Evolutionary conservation across 2,329 filamentous ascomycete genomes (phyloP).

Genomic region (Endothia cerciana): DNA sequence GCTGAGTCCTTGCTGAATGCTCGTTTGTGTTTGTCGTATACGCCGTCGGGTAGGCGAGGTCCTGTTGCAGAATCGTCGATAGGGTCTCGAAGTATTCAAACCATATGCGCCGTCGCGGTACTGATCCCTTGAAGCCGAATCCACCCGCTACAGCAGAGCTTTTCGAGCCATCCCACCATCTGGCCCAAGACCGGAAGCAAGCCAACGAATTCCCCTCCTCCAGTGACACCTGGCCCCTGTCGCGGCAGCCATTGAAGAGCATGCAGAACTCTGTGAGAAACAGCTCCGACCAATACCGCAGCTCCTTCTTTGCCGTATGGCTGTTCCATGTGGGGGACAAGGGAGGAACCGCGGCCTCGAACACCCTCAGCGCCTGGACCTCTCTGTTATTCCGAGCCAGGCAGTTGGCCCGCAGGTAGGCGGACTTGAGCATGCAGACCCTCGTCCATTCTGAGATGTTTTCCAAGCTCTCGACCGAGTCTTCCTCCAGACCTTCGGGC

Average conservation of each 20-base stretch:
- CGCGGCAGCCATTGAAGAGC: slow-evolving; percentile 64
- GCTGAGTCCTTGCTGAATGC: slow-evolving; percentile 61
- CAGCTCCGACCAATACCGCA: slow-evolving; percentile 78
- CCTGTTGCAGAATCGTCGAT: slow-evolving; percentile 73
- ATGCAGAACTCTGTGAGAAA: slow-evolving; percentile 76
- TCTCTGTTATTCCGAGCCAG: slow-evolving; percentile 54
- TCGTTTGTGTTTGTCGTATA: slow-evolving; percentile 49
- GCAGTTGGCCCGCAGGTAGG: slow-evolving; percentile 74
- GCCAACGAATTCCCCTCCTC: slow-evolving; percentile 58
- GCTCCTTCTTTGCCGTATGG: slow-evolving; percentile 63
- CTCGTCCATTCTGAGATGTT: slow-evolving; percentile 75
- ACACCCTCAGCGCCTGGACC: slow-evolving; percentile 66
- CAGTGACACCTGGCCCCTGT: slow-evolving; percentile 53
- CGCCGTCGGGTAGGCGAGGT: slow-evolving; percentile 62
- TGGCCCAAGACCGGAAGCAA: slow-evolving; percentile 69
- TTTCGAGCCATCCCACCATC: slow-evolving; percentile 64
- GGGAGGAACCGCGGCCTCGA: slow-evolving; percentile 67
- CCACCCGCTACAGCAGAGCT: slow-evolving; percentile 54
- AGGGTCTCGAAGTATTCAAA: slow-evolving; percentile 81
- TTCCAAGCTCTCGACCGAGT: slow-evolving; percentile 56
- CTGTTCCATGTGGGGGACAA: slow-evolving; percentile 57
- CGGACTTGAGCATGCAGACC: slow-evolving; percentile 78
- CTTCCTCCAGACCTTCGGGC: slow-evolving; percentile 64
- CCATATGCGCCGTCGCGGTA: slow-evolving; percentile 75
- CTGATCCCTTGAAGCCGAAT: slow-evolving; percentile 60